A percentile compares a stretch with the other conserved stretches of the same genome.
Conservation (phyloP, 1,284 basidiomycete genomes). For the Ustilago xerochloae region DNA sequence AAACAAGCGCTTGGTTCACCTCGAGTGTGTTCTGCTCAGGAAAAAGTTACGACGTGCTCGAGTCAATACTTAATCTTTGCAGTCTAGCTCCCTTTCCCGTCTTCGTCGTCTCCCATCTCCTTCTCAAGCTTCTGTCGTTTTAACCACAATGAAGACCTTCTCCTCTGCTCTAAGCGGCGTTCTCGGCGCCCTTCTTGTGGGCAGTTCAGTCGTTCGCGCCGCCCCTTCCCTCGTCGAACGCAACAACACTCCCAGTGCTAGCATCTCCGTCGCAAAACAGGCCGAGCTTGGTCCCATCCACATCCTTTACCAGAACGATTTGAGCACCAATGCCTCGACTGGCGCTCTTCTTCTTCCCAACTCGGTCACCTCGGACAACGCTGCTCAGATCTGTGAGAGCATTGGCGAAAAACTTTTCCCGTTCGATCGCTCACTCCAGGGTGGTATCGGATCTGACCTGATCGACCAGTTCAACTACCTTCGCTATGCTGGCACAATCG, state of each 20-base stretch:
- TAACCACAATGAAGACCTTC: conserved; percentile 12
- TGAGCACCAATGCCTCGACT: conserved; percentile 38
- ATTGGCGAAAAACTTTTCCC: conserved; percentile 52
- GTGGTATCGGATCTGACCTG: conserved; percentile 24
- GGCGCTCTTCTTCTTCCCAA: conserved; percentile 48
- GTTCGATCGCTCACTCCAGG: conserved; percentile 18
- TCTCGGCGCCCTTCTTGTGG: conserved; percentile 15
- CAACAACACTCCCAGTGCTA: background rate
- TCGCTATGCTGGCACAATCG: conserved; percentile 23
- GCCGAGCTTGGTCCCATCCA: conserved; percentile 36
- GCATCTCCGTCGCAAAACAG: conserved; percentile 4
- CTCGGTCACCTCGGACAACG: conserved; percentile 20
- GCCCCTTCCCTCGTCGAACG: conserved; percentile 6
- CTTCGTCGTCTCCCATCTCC: background rate
- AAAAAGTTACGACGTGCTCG: too few relatives aligned
- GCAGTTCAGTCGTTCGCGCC: conserved; percentile 8
- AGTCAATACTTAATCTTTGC: too few relatives aligned
- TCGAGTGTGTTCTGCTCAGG: too few relatives aligned
- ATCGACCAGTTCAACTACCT: conserved; percentile 44
- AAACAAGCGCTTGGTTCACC: too few relatives aligned
- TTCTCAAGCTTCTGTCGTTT: background rate
- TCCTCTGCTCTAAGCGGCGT: conserved; percentile 5
- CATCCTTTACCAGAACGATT: conserved; percentile 58
- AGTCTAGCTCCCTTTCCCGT: too few relatives aligned
- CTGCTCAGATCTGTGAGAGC: conserved; percentile 33